A percentile compares a stretch with the other conserved stretches of the same genome.
Conservation (phyloP, 768 basidiomycete genomes). For the Boletus vinaceobasis region DNA sequence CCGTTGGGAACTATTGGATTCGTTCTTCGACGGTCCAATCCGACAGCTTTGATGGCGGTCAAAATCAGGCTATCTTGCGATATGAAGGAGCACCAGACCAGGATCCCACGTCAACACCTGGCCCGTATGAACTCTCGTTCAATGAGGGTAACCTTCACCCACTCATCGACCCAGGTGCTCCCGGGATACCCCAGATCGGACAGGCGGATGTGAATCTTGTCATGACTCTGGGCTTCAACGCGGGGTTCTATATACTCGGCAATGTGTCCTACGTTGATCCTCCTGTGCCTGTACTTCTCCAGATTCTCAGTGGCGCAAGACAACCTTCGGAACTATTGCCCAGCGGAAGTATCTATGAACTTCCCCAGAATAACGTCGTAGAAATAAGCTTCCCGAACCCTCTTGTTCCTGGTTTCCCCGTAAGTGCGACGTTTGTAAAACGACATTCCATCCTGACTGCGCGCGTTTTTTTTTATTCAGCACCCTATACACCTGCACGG, state of each 20-base stretch:
- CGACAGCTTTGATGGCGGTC: conserved; percentile 31
- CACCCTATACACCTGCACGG: conserved; percentile 44
- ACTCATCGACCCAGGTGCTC: conserved; percentile 31
- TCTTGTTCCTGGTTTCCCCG: conserved; percentile 26
- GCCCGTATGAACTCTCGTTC: conserved; percentile 29
- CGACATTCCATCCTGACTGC: background rate
- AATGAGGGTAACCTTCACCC: conserved; percentile 40
- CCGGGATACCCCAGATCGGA: conserved; percentile 37
- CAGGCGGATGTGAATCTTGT: conserved; percentile 40
- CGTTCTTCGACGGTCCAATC: conserved; percentile 36
- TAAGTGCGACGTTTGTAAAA: conserved; percentile 16
- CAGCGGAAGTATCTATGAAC: conserved; percentile 41
- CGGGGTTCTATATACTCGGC: conserved; percentile 21
- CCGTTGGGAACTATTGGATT: conserved; percentile 55
- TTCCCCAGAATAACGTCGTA: conserved; percentile 43
- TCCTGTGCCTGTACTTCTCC: conserved; percentile 51
- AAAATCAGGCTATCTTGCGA: conserved; percentile 51
- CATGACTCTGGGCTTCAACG: conserved; percentile 10
- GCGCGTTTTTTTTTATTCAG: conserved; percentile 5
- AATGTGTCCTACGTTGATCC: conserved; percentile 36
- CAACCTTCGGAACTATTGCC: conserved; percentile 48
- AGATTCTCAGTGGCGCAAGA: conserved; percentile 53
- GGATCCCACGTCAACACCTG: conserved; percentile 41
- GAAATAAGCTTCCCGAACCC: conserved; percentile 45
- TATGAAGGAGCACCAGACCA: conserved; percentile 42